Conservation (phyloP, 805 yeast genomes). For the Candida insectalens region DNA sequence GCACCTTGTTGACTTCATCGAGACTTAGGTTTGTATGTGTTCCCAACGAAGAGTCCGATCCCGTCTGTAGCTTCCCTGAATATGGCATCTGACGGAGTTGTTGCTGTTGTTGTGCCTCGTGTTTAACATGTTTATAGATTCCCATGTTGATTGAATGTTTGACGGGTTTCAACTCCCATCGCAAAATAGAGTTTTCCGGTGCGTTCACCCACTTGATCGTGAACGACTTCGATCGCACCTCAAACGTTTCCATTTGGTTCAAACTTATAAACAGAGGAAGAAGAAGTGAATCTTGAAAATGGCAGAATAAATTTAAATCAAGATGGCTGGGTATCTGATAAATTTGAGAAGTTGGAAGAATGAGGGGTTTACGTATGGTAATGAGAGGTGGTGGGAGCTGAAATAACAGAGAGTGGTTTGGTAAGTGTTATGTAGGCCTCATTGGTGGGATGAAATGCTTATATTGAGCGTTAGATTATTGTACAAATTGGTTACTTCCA, state of each 20-base stretch:
- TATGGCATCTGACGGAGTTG: constrained; percentile 4
- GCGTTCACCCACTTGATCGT: constrained; percentile 87
- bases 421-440: too few species aligned
- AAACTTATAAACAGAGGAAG: too few species aligned
- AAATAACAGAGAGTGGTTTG: too few species aligned
- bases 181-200: constrained; percentile 53
- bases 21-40: constrained; percentile 13
- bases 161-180: constrained; percentile 77
- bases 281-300: too few species aligned
- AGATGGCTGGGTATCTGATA: too few species aligned
- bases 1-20: constrained; percentile 22
- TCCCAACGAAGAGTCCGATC: not conserved
- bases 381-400: too few species aligned
- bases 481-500: too few species aligned
- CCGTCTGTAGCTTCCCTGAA: constrained; percentile 4
- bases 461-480: too few species aligned
- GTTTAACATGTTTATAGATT: constrained; percentile 21
- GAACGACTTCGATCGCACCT: constrained; percentile 81
- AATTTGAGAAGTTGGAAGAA: too few species aligned
- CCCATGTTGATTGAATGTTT: constrained; percentile 44
- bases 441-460: too few species aligned
- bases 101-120: constrained; percentile 4
- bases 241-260: constrained; percentile 94
- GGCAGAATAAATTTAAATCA: too few species aligned
- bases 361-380: too few species aligned